A percentile compares a stretch with the other conserved stretches of the same genome.
Conservation (phyloP, 2,329 filamentous ascomycete species). For the Xylariaceae sp. region DNA sequence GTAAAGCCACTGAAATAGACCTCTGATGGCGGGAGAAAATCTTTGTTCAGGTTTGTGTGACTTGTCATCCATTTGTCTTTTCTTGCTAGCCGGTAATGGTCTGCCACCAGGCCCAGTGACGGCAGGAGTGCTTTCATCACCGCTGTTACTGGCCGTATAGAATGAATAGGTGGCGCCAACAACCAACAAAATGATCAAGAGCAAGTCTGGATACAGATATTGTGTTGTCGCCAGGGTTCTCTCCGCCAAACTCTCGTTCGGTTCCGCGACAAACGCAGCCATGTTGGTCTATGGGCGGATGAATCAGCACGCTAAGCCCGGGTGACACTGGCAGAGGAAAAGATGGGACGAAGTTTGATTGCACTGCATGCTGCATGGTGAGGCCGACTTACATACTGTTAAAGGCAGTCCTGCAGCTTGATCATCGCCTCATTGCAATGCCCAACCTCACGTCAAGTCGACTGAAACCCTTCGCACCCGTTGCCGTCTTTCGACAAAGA, state of each 20-base stretch:
- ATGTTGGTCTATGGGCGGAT: constrained; percentile 28
- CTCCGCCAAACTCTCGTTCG: constrained; percentile 37
- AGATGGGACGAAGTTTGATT: constrained; percentile 26
- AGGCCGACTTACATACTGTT: constrained; percentile 33
- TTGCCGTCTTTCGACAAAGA: constrained; percentile 11
- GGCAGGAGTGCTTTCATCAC: constrained; percentile 45
- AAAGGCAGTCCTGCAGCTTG: constrained; percentile 25
- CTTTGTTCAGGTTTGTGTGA: constrained; percentile 36
- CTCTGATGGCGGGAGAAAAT: constrained; percentile 41
- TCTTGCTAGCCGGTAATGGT: constrained; percentile 69
- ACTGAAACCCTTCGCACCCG: constrained; percentile 9
- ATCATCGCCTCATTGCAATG: constrained; percentile 26
- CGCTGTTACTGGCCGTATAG: constrained; percentile 48
- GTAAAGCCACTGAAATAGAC: constrained; percentile 72
- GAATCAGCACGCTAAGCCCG: constrained; percentile 22
- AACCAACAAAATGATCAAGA: constrained; percentile 51
- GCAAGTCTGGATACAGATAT: constrained; percentile 51
- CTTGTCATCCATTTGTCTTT: constrained; percentile 48
- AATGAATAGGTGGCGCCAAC: constrained; percentile 53
- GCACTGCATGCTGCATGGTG: constrained; percentile 33
- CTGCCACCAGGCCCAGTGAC: constrained; percentile 82
- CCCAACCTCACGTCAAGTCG: constrained; percentile 3
- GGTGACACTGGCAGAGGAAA: constrained; percentile 13
- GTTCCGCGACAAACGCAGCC: constrained; percentile 30
- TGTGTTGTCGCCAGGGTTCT: constrained; percentile 45